A percentile compares a stretch with the other conserved stretches of the same genome.
Conservation (phyloP, 2,329 filamentous ascomycete genomes). For the Fusarium nodosum region DNA sequence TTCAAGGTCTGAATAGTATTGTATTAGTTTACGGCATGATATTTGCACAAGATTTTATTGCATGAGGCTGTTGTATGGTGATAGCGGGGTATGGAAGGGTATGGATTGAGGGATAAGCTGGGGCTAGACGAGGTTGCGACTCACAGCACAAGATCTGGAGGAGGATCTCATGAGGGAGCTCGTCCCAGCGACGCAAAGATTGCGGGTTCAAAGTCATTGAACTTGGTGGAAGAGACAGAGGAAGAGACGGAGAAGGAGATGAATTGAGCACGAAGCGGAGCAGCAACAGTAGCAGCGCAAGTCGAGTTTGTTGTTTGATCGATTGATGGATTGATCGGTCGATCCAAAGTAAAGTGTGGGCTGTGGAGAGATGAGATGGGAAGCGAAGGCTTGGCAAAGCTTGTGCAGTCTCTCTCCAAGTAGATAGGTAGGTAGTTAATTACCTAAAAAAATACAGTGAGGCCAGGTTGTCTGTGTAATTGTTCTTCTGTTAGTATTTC, state of each 20-base stretch:
- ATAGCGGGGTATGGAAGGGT: constrained; percentile 34
- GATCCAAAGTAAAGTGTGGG: constrained; percentile 22
- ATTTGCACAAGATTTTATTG: not conserved
- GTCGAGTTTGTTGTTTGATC: not conserved
- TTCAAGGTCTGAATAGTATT: constrained; percentile 52
- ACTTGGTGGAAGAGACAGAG: not conserved
- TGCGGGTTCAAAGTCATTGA: constrained; percentile 49
- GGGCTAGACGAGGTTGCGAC: constrained; percentile 44
- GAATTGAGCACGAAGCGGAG: not conserved
- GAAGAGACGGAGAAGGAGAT: constrained; percentile 9
- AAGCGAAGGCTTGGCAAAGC: constrained; percentile 37
- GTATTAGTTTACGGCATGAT: constrained; percentile 22
- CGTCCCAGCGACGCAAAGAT: constrained; percentile 55
- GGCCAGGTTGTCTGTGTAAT: not conserved
- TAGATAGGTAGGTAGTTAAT: not conserved
- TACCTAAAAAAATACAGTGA: constrained; percentile 3
- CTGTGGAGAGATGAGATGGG: constrained; percentile 18
- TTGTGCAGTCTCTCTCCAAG: constrained; percentile 10
- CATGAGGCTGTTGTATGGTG: constrained; percentile 6
- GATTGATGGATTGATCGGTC: constrained; percentile 1
- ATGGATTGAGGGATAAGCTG: constrained; percentile 37
- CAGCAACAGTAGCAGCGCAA: not conserved
- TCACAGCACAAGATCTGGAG: constrained; percentile 73
- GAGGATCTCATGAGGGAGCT: constrained; percentile 74
- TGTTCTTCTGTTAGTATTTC: constrained; percentile 1